phyloP scores from a whole-genome alignment of 2,329 filamentous ascomycete species.

The Penicillium crustosum region DNA sequence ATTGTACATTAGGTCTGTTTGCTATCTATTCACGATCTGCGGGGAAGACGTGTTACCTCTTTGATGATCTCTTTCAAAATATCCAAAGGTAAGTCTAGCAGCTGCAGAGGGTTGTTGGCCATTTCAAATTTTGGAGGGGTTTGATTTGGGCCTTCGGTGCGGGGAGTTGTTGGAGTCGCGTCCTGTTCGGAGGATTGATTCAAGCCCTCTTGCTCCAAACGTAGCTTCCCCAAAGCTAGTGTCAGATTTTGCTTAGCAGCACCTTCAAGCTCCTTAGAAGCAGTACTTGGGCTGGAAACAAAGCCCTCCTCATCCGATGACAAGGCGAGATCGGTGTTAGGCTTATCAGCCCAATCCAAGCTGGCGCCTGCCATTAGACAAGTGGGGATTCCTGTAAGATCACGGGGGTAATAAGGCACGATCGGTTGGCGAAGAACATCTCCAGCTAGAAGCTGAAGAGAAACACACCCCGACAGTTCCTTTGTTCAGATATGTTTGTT shows the following conservation, averaged over 20 bases:
- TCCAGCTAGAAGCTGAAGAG: conserved; percentile 2
- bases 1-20: conserved; percentile 11
- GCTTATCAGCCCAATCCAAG: conserved; percentile 25
- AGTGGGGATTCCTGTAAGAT: conserved; percentile 2
- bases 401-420: not conserved
- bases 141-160: conserved; percentile 6
- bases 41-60: conserved; percentile 55
- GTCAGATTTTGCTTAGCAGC: conserved; percentile 8
- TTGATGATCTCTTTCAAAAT: conserved; percentile 76
- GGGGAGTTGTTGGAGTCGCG: conserved; percentile 13
- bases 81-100: conserved; percentile 76
- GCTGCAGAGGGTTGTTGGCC: conserved; percentile 56
- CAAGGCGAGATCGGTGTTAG: conserved; percentile 24
- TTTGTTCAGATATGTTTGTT: not conserved
- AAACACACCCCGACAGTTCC: not conserved
- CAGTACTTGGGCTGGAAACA: conserved; percentile 29
- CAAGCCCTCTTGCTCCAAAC: conserved; percentile 11
- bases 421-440: not conserved
- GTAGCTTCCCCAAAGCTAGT: conserved; percentile 11
- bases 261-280: conserved; percentile 20
- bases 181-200: conserved; percentile 10
- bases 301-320: conserved; percentile 35
- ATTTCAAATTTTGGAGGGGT: not conserved
- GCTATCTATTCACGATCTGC: not conserved
- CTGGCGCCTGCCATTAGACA: conserved; percentile 29